phyloP scores from a whole-genome alignment of 305 asterid genomes.

The Fraxinus angustifolia region DNA sequence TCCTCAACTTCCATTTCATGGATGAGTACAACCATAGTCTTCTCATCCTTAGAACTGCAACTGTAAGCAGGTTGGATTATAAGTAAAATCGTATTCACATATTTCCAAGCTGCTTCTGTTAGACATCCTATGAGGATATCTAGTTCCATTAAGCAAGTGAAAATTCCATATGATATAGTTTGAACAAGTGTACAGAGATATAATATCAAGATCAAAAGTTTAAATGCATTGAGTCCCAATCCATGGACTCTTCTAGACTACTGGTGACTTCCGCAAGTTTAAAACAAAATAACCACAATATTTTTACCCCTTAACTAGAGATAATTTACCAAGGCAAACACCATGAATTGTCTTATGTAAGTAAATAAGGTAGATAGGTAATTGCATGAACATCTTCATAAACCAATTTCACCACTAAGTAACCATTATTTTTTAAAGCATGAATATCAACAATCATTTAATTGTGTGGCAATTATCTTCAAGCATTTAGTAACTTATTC shows the following conservation, averaged over 20 bases:
- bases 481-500: not conserved
- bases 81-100: not conserved
- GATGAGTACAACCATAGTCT: not conserved
- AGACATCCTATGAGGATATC: not conserved
- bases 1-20: not conserved
- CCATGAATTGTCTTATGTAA: not conserved
- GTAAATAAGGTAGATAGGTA: not conserved
- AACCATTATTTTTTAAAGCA: not conserved
- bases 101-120: not conserved
- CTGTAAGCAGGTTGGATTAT: not conserved
- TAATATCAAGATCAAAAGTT: not conserved
- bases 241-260: not conserved
- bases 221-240: not conserved
- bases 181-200: not conserved
- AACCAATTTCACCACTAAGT: not conserved
- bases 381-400: not conserved
- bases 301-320: not conserved
- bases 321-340: not conserved
- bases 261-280: not conserved
- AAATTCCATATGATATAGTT: not conserved
- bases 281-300: not conserved
- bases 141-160: not conserved
- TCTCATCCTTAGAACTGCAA: not conserved
- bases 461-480: not conserved
- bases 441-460: not conserved